Base-by-base conservation (phyloP, 352 stramenopile genomes). In the Thalassiosira pacifica region DNA sequence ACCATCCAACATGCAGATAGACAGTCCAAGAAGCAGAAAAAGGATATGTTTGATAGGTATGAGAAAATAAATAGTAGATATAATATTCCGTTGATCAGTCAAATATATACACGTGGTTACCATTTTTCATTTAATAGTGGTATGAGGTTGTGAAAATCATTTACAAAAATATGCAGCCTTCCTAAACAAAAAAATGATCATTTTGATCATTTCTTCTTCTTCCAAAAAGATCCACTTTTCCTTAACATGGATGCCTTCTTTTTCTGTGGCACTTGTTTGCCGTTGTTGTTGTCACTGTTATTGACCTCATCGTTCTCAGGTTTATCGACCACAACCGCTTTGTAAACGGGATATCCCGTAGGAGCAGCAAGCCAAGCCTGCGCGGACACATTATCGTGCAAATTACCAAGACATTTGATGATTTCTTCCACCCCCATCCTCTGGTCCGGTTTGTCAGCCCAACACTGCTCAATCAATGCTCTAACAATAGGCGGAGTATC, bases 381-480 rank as follows among this genome's bases (percentile, higher is more conserved):
- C 0, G 63, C 18, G 19, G 77, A 60, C 42, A 91, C 37, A 26
- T 72, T 63, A n/a, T 57, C 24, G 27, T 65, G 24, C 19, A 86
- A 31, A n/a, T 85, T 55, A 60, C 83, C 55, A 13, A 93, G 37
- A 26, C 81, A 59, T 26, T 84, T 64, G 16, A 78, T 61, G 26
- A 93, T 68, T 61, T 84, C 24, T 22, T 82, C 61, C 52, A 91
- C 79, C 6, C 53, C 42, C 48, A 83, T 86, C 42, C 87, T 79
- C 24, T 81, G 57, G 26, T 80, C 52, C 22, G 89, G 85, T 65
- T 87, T 70, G 29, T 90, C 85, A 11, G 22, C 63, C 89, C 89
- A 93, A 42, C 87, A 90, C 2, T 53, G 64, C 40, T 92, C 61
- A 74, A 94, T 92, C 18, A 93, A 67, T 24, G 57, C 27, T 48